These are phyloP conservation scores for Chlorella sp. DNA, from an alignment of 139 green algal genomes.

Conservation along the genomic window DNA sequence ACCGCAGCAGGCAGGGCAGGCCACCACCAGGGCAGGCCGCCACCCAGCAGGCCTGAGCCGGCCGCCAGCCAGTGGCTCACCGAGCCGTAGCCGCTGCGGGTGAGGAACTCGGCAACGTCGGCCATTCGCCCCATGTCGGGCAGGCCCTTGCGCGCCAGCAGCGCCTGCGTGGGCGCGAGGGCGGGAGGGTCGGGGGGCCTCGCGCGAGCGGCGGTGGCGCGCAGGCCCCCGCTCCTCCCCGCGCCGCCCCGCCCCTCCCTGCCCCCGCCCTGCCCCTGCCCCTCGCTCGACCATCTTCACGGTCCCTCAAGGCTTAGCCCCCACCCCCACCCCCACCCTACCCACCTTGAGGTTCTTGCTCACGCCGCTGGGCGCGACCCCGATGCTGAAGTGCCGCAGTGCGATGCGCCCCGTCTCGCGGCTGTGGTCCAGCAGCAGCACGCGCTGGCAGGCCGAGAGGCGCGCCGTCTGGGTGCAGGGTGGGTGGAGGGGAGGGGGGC, in stretches of 20 bases:
- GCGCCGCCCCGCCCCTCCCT: no score
- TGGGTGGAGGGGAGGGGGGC: no score
- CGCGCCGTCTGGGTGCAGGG: no score
- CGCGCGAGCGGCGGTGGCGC: no score
- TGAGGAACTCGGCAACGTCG: conserved; percentile 92
- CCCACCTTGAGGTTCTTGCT: conserved; percentile 53
- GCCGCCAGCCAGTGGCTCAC: conserved; percentile 51
- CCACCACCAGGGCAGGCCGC: no score
- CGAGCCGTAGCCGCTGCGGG: conserved; percentile 79
- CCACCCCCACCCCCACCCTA: no score
- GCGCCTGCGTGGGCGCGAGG: conserved; percentile 69
- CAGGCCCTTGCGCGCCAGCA: conserved; percentile 68
- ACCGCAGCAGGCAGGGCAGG: background rate
- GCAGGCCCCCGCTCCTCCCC: no score
- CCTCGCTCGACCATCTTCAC: no score
- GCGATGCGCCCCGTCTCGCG: conserved; percentile 56
- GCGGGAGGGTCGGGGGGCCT: background rate
- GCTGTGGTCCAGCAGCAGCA: conserved; percentile 83
- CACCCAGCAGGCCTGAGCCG: background rate
- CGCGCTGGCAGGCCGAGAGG: conserved; percentile 75
- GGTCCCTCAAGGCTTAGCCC: no score
- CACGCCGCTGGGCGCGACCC: conserved; percentile 65
- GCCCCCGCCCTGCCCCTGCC: no score
- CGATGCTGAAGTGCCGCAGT: conserved; percentile 92
- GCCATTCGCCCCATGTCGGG: conserved; percentile 74